Base-by-base conservation (phyloP, 176 grass and related monocot species). In the Aegilops tauschii region DNA sequence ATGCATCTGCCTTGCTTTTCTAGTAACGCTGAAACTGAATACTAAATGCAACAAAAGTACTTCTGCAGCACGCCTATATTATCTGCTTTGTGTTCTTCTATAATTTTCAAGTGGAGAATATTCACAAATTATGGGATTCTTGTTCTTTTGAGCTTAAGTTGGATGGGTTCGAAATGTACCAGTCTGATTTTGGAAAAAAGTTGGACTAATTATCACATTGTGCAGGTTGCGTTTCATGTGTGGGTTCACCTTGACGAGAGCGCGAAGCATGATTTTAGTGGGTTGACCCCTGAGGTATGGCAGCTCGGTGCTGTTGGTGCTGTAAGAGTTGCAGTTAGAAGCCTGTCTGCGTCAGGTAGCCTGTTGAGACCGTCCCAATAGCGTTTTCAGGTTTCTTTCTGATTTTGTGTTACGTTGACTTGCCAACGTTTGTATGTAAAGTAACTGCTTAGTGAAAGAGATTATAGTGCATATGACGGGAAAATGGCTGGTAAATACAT, bases 261-360 rank as follows among this genome's bases (percentile, higher is more conserved):
- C 18, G 72, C 85, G 17, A 96, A 91, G 72, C 62, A 70, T 42
- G 81, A 88, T 59, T 90, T 88, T 23, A 78, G 84, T 39, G 93
- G 93, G 20, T 40, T 94, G 82, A 91, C 82, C 49, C 87, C 90
- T 7, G 82, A 89, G 82, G 87, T 96, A 90, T 94, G 86, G 88
- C 97, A 93, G 85, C 91, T 93, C 18, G 97, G 90, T 32, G 93
- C 92, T 39, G 94, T 99, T 62, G 97, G 90, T 42, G 90, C 90
- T 23, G 94, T 96, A 11, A 94, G 90, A 63, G 94, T 99, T 35
- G 97, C 97, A 30, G 85, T 99, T 18, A 91, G 97, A 83, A 88
- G 92, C 69, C 93, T 93, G 77, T 90, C 88, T 7, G 88, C 87
- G 1, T 94, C 89, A 66, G 87, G 86, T 81, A 90, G 90, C 65